Evolutionary conservation across 2,329 filamentous ascomycete genomes (phyloP), one percentile per base, ranked within the genome.

Genomic region (Boeremia exigua): DNA sequence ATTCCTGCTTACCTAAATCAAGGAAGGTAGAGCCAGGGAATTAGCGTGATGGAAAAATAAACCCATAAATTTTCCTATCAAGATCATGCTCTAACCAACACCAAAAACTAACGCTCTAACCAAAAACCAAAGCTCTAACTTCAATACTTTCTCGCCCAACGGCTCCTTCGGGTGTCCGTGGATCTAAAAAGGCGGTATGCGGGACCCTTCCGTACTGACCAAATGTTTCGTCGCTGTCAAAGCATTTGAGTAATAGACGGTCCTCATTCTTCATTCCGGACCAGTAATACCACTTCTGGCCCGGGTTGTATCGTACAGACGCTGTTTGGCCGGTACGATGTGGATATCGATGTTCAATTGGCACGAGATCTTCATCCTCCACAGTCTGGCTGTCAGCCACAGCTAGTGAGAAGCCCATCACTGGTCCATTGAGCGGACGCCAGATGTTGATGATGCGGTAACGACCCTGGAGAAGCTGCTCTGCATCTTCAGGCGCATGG

Each of bases 361-460:
- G 81, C 0, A 93, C 81, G 8, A 95, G 79, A 62, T 93, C 89
- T 0, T 80, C 78, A 46, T 89, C 81, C 0, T 78, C 69, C 2
- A 87, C 83, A 0, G 80, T 82, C 1, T 77, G 74, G 15, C 81
- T 82, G 6, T 85, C 82, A 0, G 86, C 85, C 47, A 86, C 82
- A 0, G 81, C 84, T 2, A 88, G 77, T 2, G 87, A 86, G 23
- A 77, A 80, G 0, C 79, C 78, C 51, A 85, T 81, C 0, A 87
- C 82, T 2, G 82, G 80, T 0, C 81, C 84, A 43, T 85, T 86
- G 15, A 88, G 73, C 0, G 74, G 87, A 0, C 90, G 83, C 92
- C 92, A 96, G 43, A 96, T 88, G 64, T 96, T 96, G 73, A 96
- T 85, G 68, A 96, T 91, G 57, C 92, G 85, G 75, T 91, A 92